These are phyloP conservation scores for Ophiostoma quercus DNA, from an alignment of 2,329 filamentous ascomycete genomes.

Conservation along the genomic window DNA sequence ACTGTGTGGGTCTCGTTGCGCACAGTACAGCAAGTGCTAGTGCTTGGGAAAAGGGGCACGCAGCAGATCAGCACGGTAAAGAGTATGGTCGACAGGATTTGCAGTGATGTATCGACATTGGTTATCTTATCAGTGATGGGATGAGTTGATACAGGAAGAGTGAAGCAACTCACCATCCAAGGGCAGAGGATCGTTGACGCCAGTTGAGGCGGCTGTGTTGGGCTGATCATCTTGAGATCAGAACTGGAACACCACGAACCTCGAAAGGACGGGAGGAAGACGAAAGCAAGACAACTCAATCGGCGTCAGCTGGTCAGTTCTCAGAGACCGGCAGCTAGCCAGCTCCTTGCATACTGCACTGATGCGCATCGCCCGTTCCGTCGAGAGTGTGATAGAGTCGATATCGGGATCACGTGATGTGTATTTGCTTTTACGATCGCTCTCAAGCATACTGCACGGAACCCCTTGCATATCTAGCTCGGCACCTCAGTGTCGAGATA, in stretches of 20 bases:
- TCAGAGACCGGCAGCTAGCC: background rate
- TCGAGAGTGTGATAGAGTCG: background rate
- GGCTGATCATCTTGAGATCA: background rate
- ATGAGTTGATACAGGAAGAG: no score
- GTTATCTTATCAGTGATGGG: background rate
- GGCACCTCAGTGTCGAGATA: constrained; percentile 2
- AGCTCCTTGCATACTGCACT: constrained; percentile 3
- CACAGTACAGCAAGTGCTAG: constrained; percentile 14
- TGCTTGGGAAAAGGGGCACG: constrained; percentile 20
- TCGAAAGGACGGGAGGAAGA: background rate
- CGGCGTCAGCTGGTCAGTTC: background rate
- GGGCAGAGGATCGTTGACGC: no score
- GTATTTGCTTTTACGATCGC: background rate
- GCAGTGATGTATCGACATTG: background rate
- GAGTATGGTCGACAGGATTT: background rate
- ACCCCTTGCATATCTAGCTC: constrained; percentile 6
- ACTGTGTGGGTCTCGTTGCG: constrained; percentile 7
- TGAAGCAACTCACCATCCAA: no score
- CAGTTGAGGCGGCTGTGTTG: background rate
- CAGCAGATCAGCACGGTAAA: constrained; percentile 11
- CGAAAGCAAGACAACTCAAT: background rate
- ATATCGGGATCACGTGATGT: background rate
- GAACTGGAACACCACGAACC: background rate
- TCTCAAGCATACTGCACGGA: background rate
- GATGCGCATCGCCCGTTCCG: background rate